Base-by-base conservation (phyloP, 306 rosid genomes). In the Macrotyloma uniflorum region DNA sequence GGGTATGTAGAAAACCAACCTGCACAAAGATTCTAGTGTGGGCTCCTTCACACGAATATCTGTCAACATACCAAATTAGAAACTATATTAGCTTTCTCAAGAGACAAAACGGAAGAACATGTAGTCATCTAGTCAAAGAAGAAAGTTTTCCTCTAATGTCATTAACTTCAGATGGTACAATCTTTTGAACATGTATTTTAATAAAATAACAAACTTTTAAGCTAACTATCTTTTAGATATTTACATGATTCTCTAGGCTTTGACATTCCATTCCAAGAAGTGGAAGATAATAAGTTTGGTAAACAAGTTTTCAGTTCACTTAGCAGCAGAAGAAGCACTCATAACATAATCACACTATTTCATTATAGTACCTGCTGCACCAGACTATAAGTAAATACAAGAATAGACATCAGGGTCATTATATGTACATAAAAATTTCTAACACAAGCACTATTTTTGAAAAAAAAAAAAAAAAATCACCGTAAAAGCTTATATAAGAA, bases 1-100 rank as follows among this genome's bases (percentile, higher is more conserved):
- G 8, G 74, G 59, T 57, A 72, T 20, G 40, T 64, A 79, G 74
- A 26, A 74, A 67, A 78, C 87, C 55, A 66, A 91, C 98, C 97
- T 90, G 89, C 93, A 88, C 77, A 94, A 68, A 18, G 97, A 90
- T 81, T 94, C 98, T 11, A 93, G 83, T 0, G 97, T 63, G 8
- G 98, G 98, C 82, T 94, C 98, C 88, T 94, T 92, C 77, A 92
- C 98, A 0, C 97, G 92, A 82, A 94, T 94, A 83, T 94, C 97
- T 94, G 89, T 57, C 72, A 62, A 58, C 53, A 76, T 14, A 51
- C 32, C 19, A 72, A 76, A 71, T 58, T 72, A 26, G 64, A 72
- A 67, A 64, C 33, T 30, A 53, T 26, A 67, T 77, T 55, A 46
- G 64, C 40, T 53, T 70, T 55, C 57, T 67, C 69, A 68, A 43